Percentiles rank a stretch among this genome's conserved stretches.
Conservation (phyloP, 2,329 filamentous ascomycete species). For the Sarocladium oryzae region DNA sequence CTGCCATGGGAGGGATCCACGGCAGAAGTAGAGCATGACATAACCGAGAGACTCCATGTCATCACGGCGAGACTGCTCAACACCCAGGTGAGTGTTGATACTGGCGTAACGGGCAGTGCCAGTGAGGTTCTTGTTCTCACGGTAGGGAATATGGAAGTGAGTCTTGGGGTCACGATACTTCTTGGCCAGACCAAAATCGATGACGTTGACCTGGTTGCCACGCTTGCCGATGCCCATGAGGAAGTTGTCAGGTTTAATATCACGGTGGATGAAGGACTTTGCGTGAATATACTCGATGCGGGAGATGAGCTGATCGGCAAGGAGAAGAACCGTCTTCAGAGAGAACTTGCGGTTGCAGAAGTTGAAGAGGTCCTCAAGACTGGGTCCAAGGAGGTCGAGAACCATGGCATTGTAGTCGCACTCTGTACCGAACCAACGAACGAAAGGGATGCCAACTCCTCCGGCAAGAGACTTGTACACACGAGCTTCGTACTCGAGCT, state of each 20-base stretch:
- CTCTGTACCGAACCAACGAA: slow-evolving; percentile 98
- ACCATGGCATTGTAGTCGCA: slow-evolving; percentile 99
- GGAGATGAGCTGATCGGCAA: slow-evolving; percentile 97
- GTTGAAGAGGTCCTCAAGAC: slow-evolving; percentile 98
- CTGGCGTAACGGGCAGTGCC: slow-evolving; percentile 97
- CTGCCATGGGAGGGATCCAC: slow-evolving; percentile 97
- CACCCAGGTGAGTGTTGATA: slow-evolving; percentile 97
- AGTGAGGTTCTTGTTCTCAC: slow-evolving; percentile 99
- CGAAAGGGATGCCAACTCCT: slow-evolving; percentile 95
- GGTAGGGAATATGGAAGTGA: slow-evolving; percentile 98
- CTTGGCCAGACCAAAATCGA: slow-evolving; percentile 98
- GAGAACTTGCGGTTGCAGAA: slow-evolving; percentile 99
- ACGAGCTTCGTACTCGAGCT: slow-evolving; percentile 96
- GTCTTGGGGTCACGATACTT: slow-evolving; percentile 99
- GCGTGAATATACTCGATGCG: slow-evolving; percentile 99
- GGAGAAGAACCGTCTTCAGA: slow-evolving; percentile 91
- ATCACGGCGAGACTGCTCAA: slow-evolving; percentile 97
- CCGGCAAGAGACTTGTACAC: slow-evolving; percentile 88
- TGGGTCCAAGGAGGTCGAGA: slow-evolving; percentile 89
- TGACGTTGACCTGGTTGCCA: slow-evolving; percentile 98
- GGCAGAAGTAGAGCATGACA: slow-evolving; percentile 99
- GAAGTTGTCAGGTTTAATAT: slow-evolving; percentile 99
- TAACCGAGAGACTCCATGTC: slow-evolving; percentile 99
- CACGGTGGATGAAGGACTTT: slow-evolving; percentile 98
- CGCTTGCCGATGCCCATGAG: slow-evolving; percentile 99